Base-by-base conservation (phyloP, 495 filamentous ascomycete genomes). In the Trichoderma erinaceum region DNA sequence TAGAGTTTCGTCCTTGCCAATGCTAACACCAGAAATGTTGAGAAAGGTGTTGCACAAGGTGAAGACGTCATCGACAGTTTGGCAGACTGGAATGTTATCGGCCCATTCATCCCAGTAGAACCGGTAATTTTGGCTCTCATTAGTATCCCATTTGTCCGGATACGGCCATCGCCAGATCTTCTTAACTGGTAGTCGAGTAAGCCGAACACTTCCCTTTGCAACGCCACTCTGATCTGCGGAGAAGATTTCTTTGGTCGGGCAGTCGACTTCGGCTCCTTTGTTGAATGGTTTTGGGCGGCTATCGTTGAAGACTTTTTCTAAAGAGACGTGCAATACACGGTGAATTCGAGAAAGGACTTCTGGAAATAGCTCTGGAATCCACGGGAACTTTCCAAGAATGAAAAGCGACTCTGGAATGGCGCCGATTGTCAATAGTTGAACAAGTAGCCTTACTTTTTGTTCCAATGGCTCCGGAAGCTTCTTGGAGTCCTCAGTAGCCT, bases 51-150 rank as follows among this genome's bases (percentile, higher is more conserved):
- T 86, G 77, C 92, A 96, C 13, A 99, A 86, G 3, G 86, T 85
- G 72, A 98, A 95, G 3, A 99, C 82, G 73, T 99, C 95, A 70
- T 97, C 92, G 7, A 96, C 85, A 4, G 81, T 89, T 74, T 96
- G 93, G 73, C 95, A 98, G 12, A 96, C 78, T 2, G 96, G 96
- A 38, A 98, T 82, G 70, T 92, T 94, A 70, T 98, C 94, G 12
- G 89, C 83, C 96, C 96, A 99, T 67, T 98, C 93, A 68, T 97
- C 94, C 88, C 92, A 97, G 77, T 98, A 99, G 75, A 96, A 98
- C 32, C 90, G 85, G 73, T 96, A 97, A 63, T 88, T 85, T 5
- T 82, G 84, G 8, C 88, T 89, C 72, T 93, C 90, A 48, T 84
- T 86, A 7, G 82, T 85, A 69, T 93, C 92, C 64, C 83, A 83